Percentiles rank a stretch among this genome's conserved stretches.
Evolutionary conservation across 1,284 basidiomycete species (phyloP).

Genomic region (Trichosporon asahii): DNA sequence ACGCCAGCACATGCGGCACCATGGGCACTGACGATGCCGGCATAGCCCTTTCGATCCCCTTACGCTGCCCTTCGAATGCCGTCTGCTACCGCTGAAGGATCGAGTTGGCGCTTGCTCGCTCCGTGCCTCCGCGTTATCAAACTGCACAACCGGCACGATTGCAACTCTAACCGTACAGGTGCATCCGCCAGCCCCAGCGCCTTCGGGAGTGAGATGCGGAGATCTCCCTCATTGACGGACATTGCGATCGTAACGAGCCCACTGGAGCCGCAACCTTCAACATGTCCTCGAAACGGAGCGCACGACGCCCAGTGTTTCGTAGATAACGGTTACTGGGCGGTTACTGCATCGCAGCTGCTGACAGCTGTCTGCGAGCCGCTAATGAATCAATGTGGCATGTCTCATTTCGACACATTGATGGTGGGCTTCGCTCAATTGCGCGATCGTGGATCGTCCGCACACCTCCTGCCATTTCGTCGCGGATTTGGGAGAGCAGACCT

Average conservation of each 20-base stretch:
- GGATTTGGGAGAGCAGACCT: too few relatives aligned
- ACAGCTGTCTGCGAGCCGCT: neutral
- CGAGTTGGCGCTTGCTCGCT: neutral
- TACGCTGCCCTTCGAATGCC: neutral
- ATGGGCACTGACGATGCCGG: neutral
- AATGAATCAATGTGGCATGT: slow-evolving; percentile 1
- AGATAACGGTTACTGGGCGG: neutral
- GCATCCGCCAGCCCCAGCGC: too few relatives aligned
- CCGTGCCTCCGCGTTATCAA: neutral
- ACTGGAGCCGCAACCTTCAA: neutral
- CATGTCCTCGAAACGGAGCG: neutral
- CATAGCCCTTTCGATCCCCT: neutral
- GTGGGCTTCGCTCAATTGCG: neutral
- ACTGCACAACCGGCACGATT: neutral
- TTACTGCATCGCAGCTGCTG: too few relatives aligned
- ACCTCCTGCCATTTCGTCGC: too few relatives aligned
- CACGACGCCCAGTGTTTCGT: neutral
- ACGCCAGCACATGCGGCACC: neutral
- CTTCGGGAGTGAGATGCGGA: neutral
- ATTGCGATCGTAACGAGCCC: neutral
- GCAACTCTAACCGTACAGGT: too few relatives aligned
- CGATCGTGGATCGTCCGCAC: neutral
- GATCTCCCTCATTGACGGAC: neutral
- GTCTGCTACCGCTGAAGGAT: neutral
- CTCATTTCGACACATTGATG: neutral